Evolutionary conservation across 2,329 filamentous ascomycete genomes (phyloP).

Genomic region (Didymella exigua): DNA sequence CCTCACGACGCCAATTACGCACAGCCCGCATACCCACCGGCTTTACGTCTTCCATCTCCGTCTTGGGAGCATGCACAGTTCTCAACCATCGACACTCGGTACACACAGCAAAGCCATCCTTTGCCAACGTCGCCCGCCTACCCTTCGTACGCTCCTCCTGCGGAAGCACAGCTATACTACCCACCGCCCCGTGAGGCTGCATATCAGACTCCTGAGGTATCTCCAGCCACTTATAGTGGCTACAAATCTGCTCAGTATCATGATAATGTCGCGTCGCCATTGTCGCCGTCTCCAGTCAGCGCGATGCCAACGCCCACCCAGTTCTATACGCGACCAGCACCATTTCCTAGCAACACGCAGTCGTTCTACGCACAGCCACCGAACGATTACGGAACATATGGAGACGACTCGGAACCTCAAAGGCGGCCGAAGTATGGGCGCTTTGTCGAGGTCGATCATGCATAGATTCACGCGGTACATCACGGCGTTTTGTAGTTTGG

Average conservation of each 20-base stretch:
- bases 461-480: conserved; percentile 1
- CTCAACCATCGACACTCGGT: conserved; percentile 21
- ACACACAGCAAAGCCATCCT: conserved; percentile 34
- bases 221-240: conserved; percentile 23
- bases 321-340: conserved; percentile 41
- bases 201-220: conserved; percentile 19
- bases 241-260: conserved; percentile 27
- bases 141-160: conserved; percentile 13
- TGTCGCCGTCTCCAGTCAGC: conserved; percentile 8
- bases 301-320: conserved; percentile 39
- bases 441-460: conserved; percentile 15
- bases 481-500: conserved; percentile 2
- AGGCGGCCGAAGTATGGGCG: conserved; percentile 13
- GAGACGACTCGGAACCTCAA: not conserved
- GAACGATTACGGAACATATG: not conserved
- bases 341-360: not conserved
- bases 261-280: conserved; percentile 15
- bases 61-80: conserved; percentile 31
- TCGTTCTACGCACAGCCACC: not conserved
- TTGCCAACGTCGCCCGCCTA: conserved; percentile 27
- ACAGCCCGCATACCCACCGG: conserved; percentile 19
- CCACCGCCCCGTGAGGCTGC: conserved; percentile 32
- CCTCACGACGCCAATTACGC: not conserved
- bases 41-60: conserved; percentile 20
- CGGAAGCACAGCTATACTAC: conserved; percentile 38